Base-by-base conservation (phyloP, 306 rosid genomes). In the Carpinus viminea region DNA sequence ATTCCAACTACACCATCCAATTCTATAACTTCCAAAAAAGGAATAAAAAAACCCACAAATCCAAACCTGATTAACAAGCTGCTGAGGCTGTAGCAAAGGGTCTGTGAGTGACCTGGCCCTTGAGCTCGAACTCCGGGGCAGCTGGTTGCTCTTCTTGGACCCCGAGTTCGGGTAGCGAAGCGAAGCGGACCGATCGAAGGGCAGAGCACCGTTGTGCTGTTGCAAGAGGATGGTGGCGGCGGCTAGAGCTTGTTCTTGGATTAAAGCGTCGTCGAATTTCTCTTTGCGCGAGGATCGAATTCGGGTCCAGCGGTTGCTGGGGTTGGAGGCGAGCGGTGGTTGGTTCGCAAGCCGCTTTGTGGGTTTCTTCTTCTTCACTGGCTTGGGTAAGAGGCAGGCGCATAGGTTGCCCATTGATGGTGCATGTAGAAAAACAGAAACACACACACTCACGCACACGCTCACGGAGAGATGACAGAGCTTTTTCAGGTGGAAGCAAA, bases 51-150 rank as follows among this genome's bases (percentile, higher is more conserved):
- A 48, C 41, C 64, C 74, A 1, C 5, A 11, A 50, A 28, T 5
- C 52, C 72, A 15, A 47, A 90, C 98, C 99, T 90, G 92, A 74
- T 86, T 86, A 76, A 88, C 87, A 51, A 96, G 97, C 76, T 93
- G 99, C 28, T 96, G 99, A 34, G 99, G 98, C 72, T 89, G 98
- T 4, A 96, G 92, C 64, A 96, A 84, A 75, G 99, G 94, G 65
- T 96, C 99, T 45, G 98, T 81, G 53, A 93, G 91, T 0, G 99
- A 91, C 70, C 99, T 87, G 5, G 99, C 85, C 8, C 99, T 92
- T 3, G 98, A 85, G 69, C 99, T 96, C 0, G 98, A 93, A 85
- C 98, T 93, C 51, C 99, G 79, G 0, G 99, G 94, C 83, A 96
- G 80, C 12, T 76, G 41, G 78, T 79, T 41, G 45, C 45, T 86